Percentiles rank a stretch among this genome's conserved stretches.
phyloP scores from a whole-genome alignment of 495 filamentous ascomycete species.

The Ramalina peruviana region DNA sequence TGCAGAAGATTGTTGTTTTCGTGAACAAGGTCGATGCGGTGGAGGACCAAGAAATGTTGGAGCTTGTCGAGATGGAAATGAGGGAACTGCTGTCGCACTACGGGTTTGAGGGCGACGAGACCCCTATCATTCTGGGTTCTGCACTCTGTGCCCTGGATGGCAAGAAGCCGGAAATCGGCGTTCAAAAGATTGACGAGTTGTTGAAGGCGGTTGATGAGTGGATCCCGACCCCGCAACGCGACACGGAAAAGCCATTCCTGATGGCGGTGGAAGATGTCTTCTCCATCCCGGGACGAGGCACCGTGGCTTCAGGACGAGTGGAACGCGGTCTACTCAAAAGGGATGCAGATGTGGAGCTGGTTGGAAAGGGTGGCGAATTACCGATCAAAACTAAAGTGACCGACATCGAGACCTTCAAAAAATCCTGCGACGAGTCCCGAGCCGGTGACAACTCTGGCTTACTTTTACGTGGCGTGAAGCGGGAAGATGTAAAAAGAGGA shows the following conservation, averaged over 20 bases:
- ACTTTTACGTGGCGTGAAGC: slow-evolving; percentile 82
- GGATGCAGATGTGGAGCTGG: slow-evolving; percentile 83
- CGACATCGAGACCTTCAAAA: slow-evolving; percentile 99
- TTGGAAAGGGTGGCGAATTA: slow-evolving; percentile 55
- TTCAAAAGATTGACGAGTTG: slow-evolving; percentile 72
- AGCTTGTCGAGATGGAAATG: slow-evolving; percentile 99
- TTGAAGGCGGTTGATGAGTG: slow-evolving; percentile 83
- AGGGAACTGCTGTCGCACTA: slow-evolving; percentile 83
- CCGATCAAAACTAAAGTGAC: slow-evolving; percentile 94
- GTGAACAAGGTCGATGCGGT: slow-evolving; percentile 98
- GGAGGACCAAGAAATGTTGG: slow-evolving; percentile 97
- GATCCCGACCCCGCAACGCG: slow-evolving; percentile 89
- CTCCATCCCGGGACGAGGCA: slow-evolving; percentile 94
- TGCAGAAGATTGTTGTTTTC: slow-evolving; percentile 95
- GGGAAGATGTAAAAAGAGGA: slow-evolving; percentile 84
- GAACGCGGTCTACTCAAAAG: slow-evolving; percentile 88
- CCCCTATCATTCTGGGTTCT: slow-evolving; percentile 90
- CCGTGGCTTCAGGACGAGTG: slow-evolving; percentile 90
- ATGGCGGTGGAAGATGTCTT: slow-evolving; percentile 99
- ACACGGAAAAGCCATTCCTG: slow-evolving; percentile 91
- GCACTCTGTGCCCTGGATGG: slow-evolving; percentile 90
- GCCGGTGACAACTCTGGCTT: slow-evolving; percentile 99
- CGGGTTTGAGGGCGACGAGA: slow-evolving; percentile 95
- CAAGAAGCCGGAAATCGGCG: slow-evolving; percentile 75
- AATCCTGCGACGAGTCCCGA: slow-evolving; percentile 83